Conservation (phyloP, 192 early-diverging fungal genomes). For the Coemansia sp. region DNA sequence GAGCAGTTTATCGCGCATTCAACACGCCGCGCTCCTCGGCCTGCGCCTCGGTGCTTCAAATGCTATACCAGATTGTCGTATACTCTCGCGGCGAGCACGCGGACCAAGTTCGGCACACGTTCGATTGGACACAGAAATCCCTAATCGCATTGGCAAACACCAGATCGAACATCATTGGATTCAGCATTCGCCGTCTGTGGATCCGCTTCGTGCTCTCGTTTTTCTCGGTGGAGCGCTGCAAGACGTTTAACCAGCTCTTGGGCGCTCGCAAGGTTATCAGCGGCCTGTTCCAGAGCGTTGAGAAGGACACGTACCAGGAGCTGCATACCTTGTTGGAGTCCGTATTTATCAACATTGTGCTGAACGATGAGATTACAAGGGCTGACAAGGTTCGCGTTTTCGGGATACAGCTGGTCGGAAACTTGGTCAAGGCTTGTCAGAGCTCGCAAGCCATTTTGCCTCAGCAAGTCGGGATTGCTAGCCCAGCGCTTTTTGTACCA, state of each 20-base stretch:
- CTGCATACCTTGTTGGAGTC: slow-evolving; percentile 29
- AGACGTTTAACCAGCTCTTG: slow-evolving; percentile 28
- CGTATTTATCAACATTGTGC: slow-evolving; percentile 32
- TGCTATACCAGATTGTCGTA: slow-evolving; percentile 34
- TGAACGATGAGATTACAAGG: slow-evolving; percentile 18
- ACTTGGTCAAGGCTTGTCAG: slow-evolving; percentile 29
- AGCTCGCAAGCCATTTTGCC: slow-evolving; percentile 13
- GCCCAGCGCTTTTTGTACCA: slow-evolving; percentile 23
- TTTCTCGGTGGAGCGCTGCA: slow-evolving; percentile 40
- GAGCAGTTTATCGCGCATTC: slow-evolving; percentile 34
- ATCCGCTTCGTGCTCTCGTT: slow-evolving; percentile 50
- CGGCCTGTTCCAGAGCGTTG: slow-evolving; percentile 32
- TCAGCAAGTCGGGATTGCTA: slow-evolving; percentile 16
- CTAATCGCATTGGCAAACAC: slow-evolving; percentile 19
- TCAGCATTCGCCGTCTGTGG: slow-evolving; percentile 48
- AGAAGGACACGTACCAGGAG: slow-evolving; percentile 45
- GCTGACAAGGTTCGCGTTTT: slow-evolving; percentile 41
- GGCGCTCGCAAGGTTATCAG: slow-evolving; percentile 19
- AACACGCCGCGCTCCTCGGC: slow-evolving; percentile 33
- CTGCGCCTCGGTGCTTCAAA: slow-evolving; percentile 37
- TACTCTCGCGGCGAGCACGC: slow-evolving; percentile 41
- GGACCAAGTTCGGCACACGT: slow-evolving; percentile 30
- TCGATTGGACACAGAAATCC: slow-evolving; percentile 44
- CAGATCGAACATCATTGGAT: slow-evolving; percentile 28
- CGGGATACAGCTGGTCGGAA: slow-evolving; percentile 28